Evolutionary conservation across 2,329 filamentous ascomycete species (phyloP).

Genomic region (Spiromastix sp.): DNA sequence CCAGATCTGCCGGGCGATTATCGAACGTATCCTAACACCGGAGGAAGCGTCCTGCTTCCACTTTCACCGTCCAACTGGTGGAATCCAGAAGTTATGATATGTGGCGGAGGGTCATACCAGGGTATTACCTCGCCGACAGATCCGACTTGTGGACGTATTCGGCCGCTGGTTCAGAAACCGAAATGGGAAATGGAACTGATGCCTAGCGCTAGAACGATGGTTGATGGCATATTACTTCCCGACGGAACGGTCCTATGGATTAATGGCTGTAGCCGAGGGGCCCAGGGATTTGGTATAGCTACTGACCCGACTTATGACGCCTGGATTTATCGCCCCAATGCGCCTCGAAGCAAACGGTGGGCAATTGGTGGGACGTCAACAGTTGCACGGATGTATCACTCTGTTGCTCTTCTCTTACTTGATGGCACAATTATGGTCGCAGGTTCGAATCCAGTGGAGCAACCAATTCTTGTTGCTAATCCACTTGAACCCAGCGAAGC

Average conservation of each 20-base stretch:
- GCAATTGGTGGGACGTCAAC: conserved; percentile 29
- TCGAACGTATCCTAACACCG: conserved; percentile 52
- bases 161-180: conserved; percentile 39
- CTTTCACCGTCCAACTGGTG: conserved; percentile 43
- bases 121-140: conserved; percentile 50
- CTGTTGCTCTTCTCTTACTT: conserved; percentile 47
- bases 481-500: conserved; percentile 30
- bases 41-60: conserved; percentile 47
- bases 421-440: conserved; percentile 51
- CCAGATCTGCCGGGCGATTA: conserved; percentile 46
- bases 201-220: conserved; percentile 50
- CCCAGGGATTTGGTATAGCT: conserved; percentile 51
- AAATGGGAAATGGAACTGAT: conserved; percentile 49
- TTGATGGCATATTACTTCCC: conserved; percentile 48
- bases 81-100: conserved; percentile 46
- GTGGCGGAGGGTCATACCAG: conserved; percentile 50
- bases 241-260: conserved; percentile 51
- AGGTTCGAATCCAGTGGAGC: conserved; percentile 51
- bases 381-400: conserved; percentile 49
- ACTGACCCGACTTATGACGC: conserved; percentile 44
- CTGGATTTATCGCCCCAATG: conserved; percentile 47
- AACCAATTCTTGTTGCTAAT: conserved; percentile 40
- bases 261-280: conserved; percentile 48
- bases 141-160: conserved; percentile 47
- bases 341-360: conserved; percentile 42